These are phyloP conservation scores for Rhizophora mangle DNA, from an alignment of 345 rosid species.

Conservation along the genomic window DNA sequence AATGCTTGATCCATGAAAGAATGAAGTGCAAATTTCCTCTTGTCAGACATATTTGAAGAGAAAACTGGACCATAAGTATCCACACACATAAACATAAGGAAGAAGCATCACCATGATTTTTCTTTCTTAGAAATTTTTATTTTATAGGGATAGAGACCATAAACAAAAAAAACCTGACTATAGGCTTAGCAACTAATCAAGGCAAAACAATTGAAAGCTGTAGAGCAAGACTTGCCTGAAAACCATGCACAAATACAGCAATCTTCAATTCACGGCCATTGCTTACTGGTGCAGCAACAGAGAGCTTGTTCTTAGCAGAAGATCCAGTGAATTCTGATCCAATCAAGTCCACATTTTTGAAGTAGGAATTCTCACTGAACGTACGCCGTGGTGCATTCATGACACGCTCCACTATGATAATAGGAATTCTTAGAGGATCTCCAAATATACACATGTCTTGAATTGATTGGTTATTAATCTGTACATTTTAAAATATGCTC, in stretches of 20 bases:
- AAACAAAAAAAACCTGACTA: neutral
- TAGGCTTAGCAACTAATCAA: neutral
- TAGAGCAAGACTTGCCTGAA: slow-evolving; percentile 61
- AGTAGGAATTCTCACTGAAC: slow-evolving; percentile 69
- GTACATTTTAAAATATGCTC: slow-evolving; percentile 32
- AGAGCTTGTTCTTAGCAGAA: slow-evolving; percentile 29
- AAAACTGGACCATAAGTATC: too few relatives aligned
- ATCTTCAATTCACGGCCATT: slow-evolving; percentile 58
- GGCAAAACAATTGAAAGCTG: neutral
- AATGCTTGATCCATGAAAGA: neutral
- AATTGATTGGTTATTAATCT: slow-evolving; percentile 81
- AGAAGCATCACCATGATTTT: neutral
- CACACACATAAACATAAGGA: too few relatives aligned
- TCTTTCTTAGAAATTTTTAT: neutral
- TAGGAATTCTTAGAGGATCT: slow-evolving; percentile 77
- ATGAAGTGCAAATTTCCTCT: neutral
- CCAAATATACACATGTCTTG: slow-evolving; percentile 93
- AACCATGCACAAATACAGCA: slow-evolving; percentile 90
- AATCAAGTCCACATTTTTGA: slow-evolving; percentile 55
- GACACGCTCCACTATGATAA: slow-evolving; percentile 78
- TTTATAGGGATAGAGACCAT: neutral
- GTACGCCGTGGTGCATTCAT: slow-evolving; percentile 80
- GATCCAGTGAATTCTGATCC: slow-evolving; percentile 33
- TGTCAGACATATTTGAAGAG: neutral
- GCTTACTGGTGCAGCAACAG: slow-evolving; percentile 28